Percentiles rank a stretch among this genome's conserved stretches.
Evolutionary conservation across 345 rosid species (phyloP).

Genomic region (Anacardium occidentale): DNA sequence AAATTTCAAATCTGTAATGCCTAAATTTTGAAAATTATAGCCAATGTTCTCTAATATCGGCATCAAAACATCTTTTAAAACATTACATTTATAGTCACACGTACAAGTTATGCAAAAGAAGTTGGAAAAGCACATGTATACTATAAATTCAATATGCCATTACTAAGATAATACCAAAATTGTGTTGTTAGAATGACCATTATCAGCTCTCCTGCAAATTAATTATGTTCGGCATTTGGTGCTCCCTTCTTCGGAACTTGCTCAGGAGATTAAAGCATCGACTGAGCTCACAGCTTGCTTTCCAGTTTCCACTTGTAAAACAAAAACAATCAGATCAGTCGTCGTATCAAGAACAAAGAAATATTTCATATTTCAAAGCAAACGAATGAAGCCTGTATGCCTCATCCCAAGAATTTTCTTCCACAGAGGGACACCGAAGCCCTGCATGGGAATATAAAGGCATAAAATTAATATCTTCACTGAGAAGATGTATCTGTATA

Average conservation of each 20-base stretch:
- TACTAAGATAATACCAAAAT: too few relatives aligned
- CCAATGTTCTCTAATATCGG: too few relatives aligned
- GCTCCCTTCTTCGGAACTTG: not conserved
- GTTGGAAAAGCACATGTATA: too few relatives aligned
- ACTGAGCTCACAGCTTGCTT: slow-evolving; percentile 45
- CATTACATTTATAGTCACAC: not conserved
- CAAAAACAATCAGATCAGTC: slow-evolving; percentile 16
- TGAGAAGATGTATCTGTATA: not conserved
- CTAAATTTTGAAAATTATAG: too few relatives aligned
- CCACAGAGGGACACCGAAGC: slow-evolving; percentile 79
- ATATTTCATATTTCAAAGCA: not conserved
- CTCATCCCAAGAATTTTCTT: slow-evolving; percentile 77
- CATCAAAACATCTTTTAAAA: too few relatives aligned
- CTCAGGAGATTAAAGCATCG: not conserved
- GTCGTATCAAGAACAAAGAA: slow-evolving; percentile 1
- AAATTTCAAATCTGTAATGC: too few relatives aligned
- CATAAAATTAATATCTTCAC: not conserved
- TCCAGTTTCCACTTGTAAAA: slow-evolving; percentile 76
- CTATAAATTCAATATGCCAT: not conserved
- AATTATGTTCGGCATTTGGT: not conserved
- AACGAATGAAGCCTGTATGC: slow-evolving; percentile 51
- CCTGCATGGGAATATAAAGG: slow-evolving; percentile 36
- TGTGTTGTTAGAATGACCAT: not conserved
- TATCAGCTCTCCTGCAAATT: not conserved
- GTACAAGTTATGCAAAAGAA: too few relatives aligned